A percentile compares a stretch with the other conserved stretches of the same genome.
Conservation (phyloP, 202 grass and related monocot genomes). For the Miscanthus sacchariflorus region DNA sequence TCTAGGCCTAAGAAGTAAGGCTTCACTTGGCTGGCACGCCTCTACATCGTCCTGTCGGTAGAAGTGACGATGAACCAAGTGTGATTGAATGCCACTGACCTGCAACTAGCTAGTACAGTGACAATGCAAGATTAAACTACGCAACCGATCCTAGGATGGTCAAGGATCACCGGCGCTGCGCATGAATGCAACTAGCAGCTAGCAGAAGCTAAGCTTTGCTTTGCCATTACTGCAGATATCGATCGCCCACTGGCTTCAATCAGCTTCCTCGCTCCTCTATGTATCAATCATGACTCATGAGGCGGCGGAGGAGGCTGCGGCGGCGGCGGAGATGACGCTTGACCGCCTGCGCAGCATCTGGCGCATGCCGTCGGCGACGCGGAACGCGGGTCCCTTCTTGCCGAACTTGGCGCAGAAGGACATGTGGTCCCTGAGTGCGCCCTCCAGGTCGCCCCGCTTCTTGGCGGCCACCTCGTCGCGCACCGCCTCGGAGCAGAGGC, state of each 20-base stretch:
- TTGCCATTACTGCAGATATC: background rate
- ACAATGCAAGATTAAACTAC: constrained; percentile 25
- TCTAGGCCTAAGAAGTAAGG: constrained; percentile 51
- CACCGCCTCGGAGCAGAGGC: constrained; percentile 83
- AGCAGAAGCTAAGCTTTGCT: background rate
- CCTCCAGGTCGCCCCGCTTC: constrained; percentile 57
- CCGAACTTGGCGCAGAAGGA: constrained; percentile 73
- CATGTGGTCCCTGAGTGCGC: constrained; percentile 72
- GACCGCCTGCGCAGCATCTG: constrained; percentile 80
- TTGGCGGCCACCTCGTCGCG: constrained; percentile 62
- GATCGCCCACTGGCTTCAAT: background rate
- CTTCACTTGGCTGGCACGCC: constrained; percentile 17
- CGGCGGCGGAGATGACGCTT: constrained; percentile 43
- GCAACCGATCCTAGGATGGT: constrained; percentile 15
- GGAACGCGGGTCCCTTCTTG: constrained; percentile 68
- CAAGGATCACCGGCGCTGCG: constrained; percentile 30
- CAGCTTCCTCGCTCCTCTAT: background rate
- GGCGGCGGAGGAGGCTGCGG: constrained; percentile 35
- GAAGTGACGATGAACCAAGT: background rate
- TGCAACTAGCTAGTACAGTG: constrained; percentile 24
- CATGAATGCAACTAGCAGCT: background rate
- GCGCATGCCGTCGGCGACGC: constrained; percentile 84
- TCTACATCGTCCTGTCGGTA: background rate
- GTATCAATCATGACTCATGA: constrained; percentile 3
- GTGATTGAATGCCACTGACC: constrained; percentile 17